Percentiles rank a stretch among this genome's conserved stretches.
These are phyloP conservation scores for Rickenella mellea DNA, from an alignment of 768 basidiomycete genomes.

Conservation along the genomic window DNA sequence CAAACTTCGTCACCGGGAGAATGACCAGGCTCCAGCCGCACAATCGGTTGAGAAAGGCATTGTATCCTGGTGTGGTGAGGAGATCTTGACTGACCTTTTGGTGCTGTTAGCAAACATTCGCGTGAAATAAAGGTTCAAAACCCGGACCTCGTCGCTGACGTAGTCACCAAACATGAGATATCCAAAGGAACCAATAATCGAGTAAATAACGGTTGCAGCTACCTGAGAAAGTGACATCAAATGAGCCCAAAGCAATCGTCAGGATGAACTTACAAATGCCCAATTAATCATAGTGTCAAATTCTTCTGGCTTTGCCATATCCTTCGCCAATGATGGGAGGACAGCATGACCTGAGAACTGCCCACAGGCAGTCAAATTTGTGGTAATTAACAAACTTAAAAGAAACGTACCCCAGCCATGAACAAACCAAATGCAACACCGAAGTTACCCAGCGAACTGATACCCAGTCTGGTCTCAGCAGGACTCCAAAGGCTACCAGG, in stretches of 20 bases:
- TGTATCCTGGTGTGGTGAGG: slow-evolving; percentile 64
- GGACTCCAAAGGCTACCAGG: slow-evolving; percentile 81
- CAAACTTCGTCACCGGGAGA: slow-evolving; percentile 80
- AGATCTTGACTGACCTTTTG: slow-evolving; percentile 76
- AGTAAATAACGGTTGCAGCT: slow-evolving; percentile 48
- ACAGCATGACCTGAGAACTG: slow-evolving; percentile 90
- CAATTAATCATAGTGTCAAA: slow-evolving; percentile 79
- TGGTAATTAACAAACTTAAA: not conserved
- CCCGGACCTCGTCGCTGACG: slow-evolving; percentile 71
- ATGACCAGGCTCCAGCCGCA: slow-evolving; percentile 85
- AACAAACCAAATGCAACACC: slow-evolving; percentile 83
- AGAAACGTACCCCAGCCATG: slow-evolving; percentile 70
- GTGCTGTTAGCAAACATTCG: slow-evolving; percentile 2
- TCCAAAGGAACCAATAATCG: slow-evolving; percentile 65
- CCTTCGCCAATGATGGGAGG: slow-evolving; percentile 80
- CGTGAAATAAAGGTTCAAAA: not conserved
- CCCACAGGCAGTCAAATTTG: not conserved
- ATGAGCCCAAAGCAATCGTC: not conserved
- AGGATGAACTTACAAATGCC: slow-evolving; percentile 58
- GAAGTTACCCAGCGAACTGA: slow-evolving; percentile 45
- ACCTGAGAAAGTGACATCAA: slow-evolving; percentile 25
- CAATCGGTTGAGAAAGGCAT: slow-evolving; percentile 54
- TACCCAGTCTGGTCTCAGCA: slow-evolving; percentile 52
- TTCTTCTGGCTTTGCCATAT: slow-evolving; percentile 76
- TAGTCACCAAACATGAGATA: slow-evolving; percentile 84